Evolutionary conservation across 495 filamentous ascomycete species (phyloP), one percentile per base, ranked within the genome.

Genomic region (Hyaloscypha hepaticicola): DNA sequence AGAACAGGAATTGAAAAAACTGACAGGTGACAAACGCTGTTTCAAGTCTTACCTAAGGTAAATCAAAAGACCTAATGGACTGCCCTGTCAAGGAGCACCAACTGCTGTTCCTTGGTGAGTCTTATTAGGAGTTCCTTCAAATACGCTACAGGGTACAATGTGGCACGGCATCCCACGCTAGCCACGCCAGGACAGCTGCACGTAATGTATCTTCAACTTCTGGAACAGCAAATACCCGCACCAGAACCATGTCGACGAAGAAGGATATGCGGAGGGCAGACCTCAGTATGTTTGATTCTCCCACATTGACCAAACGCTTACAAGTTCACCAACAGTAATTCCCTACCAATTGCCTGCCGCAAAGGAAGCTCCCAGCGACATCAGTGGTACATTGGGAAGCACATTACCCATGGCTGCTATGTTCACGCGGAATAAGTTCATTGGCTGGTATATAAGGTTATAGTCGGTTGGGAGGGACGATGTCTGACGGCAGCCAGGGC

Each of bases 401-500:
- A 96, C 92, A 8, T 76, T 96, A 72, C 93, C 93, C 38, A 97
- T 97, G 93, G 91, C 91, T 61, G 93, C 93, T 60, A 93, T 97
- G 82, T 96, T 96, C 75, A 94, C 90, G 66, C 82, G 91, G 55
- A 96, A 95, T 77, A 88, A 90, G 83, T 96, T 85, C 81, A 83
- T 96, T 69, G 92, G 92, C 74, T 96, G 92, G 91, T 93, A 81
- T 67, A 83, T 72, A 27, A 16, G 26, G 9, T 28, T 25, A 21
- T 55, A 22, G 12, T 29, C 31, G 27, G 34, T 41, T 22, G 21
- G 8, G 25, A 27, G n/a, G 19, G 51, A 28, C 52, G 5, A 14
- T 7, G 14, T 27, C 66, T 68, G 63, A 71, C 31, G n/a, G 41
- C 31, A 55, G 3, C 21, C 72, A 94, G 92, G 93, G 87, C 89